phyloP scores from a whole-genome alignment of 108 stramenopile genomes.

The Chaetoceros tenuissimus region DNA sequence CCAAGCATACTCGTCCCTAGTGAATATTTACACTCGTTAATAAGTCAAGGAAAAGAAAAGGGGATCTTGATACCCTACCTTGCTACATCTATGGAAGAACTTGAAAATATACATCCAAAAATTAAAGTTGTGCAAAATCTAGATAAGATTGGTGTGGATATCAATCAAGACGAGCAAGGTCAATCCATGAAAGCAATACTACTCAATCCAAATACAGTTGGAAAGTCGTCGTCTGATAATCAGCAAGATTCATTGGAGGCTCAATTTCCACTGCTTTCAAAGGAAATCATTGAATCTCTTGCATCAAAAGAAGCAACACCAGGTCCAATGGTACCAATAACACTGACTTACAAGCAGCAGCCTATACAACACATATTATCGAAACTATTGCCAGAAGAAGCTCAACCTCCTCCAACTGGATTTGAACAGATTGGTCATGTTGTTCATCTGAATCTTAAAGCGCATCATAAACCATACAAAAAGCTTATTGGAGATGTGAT shows the following conservation, averaged over 20 bases:
- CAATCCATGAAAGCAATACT: conserved; percentile 10
- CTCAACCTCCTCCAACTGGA: conserved; percentile 60
- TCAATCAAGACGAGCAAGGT: conserved; percentile 9
- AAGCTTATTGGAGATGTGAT: conserved; percentile 86
- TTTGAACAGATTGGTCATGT: conserved; percentile 96
- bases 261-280: not conserved
- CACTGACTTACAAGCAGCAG: conserved; percentile 42
- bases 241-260: not conserved
- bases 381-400: conserved; percentile 44
- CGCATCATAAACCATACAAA: conserved; percentile 66
- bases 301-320: not conserved
- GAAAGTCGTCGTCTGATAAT: conserved; percentile 4
- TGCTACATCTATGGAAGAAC: conserved; percentile 30
- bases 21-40: conserved; percentile 7
- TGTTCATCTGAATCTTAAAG: conserved; percentile 90
- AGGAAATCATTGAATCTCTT: not conserved
- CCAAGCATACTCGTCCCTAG: conserved; percentile 25
- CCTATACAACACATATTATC: conserved; percentile 51
- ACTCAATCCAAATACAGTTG: conserved; percentile 3
- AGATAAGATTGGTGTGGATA: conserved; percentile 7
- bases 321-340: conserved; percentile 22
- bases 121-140: conserved; percentile 50
- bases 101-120: conserved; percentile 52
- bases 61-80: conserved; percentile 27
- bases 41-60: conserved; percentile 7